phyloP scores from a whole-genome alignment of 139 green algal genomes.

The Nannochloris sp. region DNA sequence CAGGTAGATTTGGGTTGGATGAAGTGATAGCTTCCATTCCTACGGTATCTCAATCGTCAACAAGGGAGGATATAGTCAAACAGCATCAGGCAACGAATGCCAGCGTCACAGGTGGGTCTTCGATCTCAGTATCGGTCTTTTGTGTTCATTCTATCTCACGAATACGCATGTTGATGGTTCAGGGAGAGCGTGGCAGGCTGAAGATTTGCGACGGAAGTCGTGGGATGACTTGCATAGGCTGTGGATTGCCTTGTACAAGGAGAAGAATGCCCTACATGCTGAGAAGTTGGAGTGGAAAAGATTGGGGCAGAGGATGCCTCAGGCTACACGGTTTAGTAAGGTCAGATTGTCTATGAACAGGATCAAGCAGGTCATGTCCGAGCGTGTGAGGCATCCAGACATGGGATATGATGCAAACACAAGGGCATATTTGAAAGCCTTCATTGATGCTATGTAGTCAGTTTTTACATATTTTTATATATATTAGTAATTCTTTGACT shows the following conservation, averaged over 20 bases:
- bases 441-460: constrained; percentile 25
- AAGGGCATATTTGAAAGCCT: constrained; percentile 23
- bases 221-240: constrained; percentile 73
- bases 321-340: constrained; percentile 16
- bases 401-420: constrained; percentile 9
- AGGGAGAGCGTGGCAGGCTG: constrained; percentile 55
- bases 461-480: too few species aligned
- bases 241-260: constrained; percentile 68
- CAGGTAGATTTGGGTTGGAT: too few species aligned
- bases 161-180: neutral
- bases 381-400: constrained; percentile 25
- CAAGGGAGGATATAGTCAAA: too few species aligned
- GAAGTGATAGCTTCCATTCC: neutral
- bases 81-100: too few species aligned
- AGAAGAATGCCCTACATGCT: constrained; percentile 57
- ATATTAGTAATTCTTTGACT: constrained; percentile 1
- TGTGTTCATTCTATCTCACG: neutral
- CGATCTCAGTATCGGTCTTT: neutral
- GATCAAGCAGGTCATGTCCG: constrained; percentile 29
- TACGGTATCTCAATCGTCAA: too few species aligned
- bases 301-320: constrained; percentile 10
- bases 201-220: constrained; percentile 59
- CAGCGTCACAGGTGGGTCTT: neutral
- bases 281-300: constrained; percentile 33
- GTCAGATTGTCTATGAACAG: constrained; percentile 31